Evolutionary conservation across 2,329 filamentous ascomycete species (phyloP), one percentile per base, ranked within the genome.

Genomic region (Xylaria arbuscula): DNA sequence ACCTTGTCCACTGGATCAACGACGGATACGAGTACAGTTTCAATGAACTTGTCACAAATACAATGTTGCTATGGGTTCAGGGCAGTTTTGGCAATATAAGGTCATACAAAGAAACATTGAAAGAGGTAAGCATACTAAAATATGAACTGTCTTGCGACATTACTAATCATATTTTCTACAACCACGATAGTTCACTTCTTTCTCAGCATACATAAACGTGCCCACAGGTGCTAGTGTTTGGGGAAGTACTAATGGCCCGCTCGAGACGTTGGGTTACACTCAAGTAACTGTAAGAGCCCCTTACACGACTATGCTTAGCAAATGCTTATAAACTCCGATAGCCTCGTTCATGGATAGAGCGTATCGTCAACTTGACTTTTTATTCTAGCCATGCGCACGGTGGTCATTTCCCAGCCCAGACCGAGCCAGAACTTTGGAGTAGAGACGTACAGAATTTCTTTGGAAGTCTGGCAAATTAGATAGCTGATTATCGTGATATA

Each of bases 371-470:
- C 34, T 22, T 55, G 32, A 38, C 34, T 6, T 55, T 38, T 32
- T 22, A 22, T 5, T 22, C 32, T 22, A 38, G 17, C 13, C 53
- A 55, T 38, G 53, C 38, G 34, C 32, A 38, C 5, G 53, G 53
- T 11, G 53, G 53, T 13, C 53, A 55, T 38, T 55, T 55, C n/a
- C 53, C 53, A 0, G 53, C 53, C 9, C 17, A 22, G 32, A 55
- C 32, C 2, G 53, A 55, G 17, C 53, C 53, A 13, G 53, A 55
- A 38, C 32, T 55, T 34, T 55, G 53, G 53, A 38, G 3, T 15
- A 13, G 8, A 38, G 53, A 55, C 34, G 34, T 55, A 38, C 53
- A 38, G 34, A 15, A 55, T 38, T 55, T 55, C 34, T 55, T 55
- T 38, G 53, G n/a, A 24, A 11, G 17, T 10, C 28, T 54, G 15